These are phyloP conservation scores for Magnusiomyces magnusii DNA, from an alignment of 1,139 yeast species.

Conservation along the genomic window DNA sequence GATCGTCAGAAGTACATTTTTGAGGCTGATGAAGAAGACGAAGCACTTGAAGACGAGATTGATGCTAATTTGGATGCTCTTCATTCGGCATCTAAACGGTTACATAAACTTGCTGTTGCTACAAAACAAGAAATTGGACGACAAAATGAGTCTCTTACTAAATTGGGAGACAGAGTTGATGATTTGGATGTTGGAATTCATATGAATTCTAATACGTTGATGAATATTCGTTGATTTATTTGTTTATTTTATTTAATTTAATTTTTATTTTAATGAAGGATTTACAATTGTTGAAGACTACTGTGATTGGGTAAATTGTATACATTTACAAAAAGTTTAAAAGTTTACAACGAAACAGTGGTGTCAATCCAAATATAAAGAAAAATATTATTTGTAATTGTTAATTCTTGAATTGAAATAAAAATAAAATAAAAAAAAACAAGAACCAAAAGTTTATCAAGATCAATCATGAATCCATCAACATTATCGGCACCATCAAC, in stretches of 20 bases:
- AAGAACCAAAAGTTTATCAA: too few species aligned
- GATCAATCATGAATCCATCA: too few species aligned
- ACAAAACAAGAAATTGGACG: constrained; percentile 46
- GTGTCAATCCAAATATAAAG: too few species aligned
- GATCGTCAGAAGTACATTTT: background rate
- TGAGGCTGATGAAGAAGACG: constrained; percentile 2
- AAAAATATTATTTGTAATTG: too few species aligned
- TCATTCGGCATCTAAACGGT: constrained; percentile 41
- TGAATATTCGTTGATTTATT: constrained; percentile 35
- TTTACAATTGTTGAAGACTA: too few species aligned
- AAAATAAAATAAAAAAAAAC: too few species aligned
- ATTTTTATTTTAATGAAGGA: too few species aligned
- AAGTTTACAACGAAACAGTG: too few species aligned
- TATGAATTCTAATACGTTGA: constrained; percentile 39
- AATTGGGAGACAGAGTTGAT: constrained; percentile 47
- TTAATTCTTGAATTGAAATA: too few species aligned
- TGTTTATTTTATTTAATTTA: too few species aligned
- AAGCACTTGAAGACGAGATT: constrained; percentile 46
- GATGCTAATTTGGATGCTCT: constrained; percentile 48
- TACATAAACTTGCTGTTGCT: constrained; percentile 45
- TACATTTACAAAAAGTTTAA: too few species aligned
- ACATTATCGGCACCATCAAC: too few species aligned
- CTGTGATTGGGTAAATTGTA: background rate
- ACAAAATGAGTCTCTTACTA: constrained; percentile 46
- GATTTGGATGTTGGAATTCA: constrained; percentile 45